Percentiles rank a stretch among this genome's conserved stretches.
Evolutionary conservation across 352 stramenopile species (phyloP).

Genomic region (Halophytophthora batemanensis): DNA sequence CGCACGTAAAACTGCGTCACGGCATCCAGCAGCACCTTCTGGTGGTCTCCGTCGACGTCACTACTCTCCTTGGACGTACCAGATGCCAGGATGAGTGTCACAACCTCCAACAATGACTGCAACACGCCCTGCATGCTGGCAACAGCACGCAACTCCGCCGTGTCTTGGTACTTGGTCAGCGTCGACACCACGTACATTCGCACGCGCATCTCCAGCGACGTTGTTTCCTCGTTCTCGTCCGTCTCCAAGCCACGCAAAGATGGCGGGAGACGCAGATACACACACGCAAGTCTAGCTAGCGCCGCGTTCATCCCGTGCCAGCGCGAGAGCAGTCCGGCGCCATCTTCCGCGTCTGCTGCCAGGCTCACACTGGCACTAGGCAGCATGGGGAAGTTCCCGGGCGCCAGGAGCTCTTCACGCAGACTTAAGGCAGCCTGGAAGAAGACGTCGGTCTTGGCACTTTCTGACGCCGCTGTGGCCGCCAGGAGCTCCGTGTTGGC

Average conservation of each 20-base stretch:
- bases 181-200: conserved; percentile 52
- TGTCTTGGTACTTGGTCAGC: conserved; percentile 62
- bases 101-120: conserved; percentile 50
- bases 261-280: conserved; percentile 34
- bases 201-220: conserved; percentile 41
- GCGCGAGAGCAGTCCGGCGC: conserved; percentile 35
- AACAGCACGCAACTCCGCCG: conserved; percentile 52
- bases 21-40: conserved; percentile 42
- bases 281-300: conserved; percentile 63
- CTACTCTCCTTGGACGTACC: conserved; percentile 1
- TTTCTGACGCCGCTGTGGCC: conserved; percentile 15
- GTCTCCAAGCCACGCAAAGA: conserved; percentile 14
- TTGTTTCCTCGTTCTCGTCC: conserved; percentile 9
- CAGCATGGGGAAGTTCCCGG: conserved; percentile 57
- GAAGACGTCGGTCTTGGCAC: conserved; percentile 20
- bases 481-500: conserved; percentile 35
- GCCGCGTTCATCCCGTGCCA: conserved; percentile 77
- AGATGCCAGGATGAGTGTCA: conserved; percentile 45
- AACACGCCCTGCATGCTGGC: conserved; percentile 66
- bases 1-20: conserved; percentile 69
- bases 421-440: conserved; percentile 36
- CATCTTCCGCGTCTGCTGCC: conserved; percentile 32
- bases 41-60: conserved; percentile 11
- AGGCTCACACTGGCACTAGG: conserved; percentile 41
- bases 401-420: conserved; percentile 53